Evolutionary conservation across 2,329 filamentous ascomycete species (phyloP).

Genomic region (Cercospora brassicicola): DNA sequence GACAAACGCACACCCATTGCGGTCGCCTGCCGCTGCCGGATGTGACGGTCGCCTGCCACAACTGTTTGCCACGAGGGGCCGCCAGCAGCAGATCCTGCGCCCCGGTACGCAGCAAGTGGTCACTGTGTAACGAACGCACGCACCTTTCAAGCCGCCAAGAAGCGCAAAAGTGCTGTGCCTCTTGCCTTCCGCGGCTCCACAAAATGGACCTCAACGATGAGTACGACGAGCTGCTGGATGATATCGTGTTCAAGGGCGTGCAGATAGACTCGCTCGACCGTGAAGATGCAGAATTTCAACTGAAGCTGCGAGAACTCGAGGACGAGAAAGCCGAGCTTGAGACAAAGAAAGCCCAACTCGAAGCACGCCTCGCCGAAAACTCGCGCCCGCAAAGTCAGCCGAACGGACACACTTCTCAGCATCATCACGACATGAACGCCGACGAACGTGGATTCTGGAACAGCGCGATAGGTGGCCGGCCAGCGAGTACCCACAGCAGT

Average conservation of each 20-base stretch:
- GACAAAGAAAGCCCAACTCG: conserved; percentile 2
- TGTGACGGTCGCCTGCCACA: background rate
- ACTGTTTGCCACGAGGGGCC: conserved; percentile 6
- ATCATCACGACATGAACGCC: background rate
- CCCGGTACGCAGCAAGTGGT: background rate
- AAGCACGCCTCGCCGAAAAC: conserved; percentile 7
- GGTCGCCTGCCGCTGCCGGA: background rate
- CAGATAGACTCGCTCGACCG: conserved; percentile 37
- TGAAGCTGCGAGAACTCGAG: conserved; percentile 28
- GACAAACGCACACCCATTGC: background rate
- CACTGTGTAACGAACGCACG: conserved; percentile 3
- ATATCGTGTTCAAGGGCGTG: conserved; percentile 37
- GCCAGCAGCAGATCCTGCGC: background rate
- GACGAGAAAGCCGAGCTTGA: conserved; percentile 19
- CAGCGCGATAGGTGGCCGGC: conserved; percentile 24
- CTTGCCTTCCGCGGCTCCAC: background rate
- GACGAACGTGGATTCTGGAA: conserved; percentile 26
- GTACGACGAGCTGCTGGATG: conserved; percentile 36
- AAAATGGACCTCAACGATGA: background rate
- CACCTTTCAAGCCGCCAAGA: too few relatives aligned
- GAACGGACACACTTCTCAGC: background rate
- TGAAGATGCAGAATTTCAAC: conserved; percentile 34
- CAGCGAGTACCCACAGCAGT: conserved; percentile 22
- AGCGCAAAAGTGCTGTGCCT: conserved; percentile 1
- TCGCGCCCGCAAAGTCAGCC: conserved; percentile 13